Evolutionary conservation across 495 filamentous ascomycete species (phyloP).

Genomic region (Chaetomium fimeti): DNA sequence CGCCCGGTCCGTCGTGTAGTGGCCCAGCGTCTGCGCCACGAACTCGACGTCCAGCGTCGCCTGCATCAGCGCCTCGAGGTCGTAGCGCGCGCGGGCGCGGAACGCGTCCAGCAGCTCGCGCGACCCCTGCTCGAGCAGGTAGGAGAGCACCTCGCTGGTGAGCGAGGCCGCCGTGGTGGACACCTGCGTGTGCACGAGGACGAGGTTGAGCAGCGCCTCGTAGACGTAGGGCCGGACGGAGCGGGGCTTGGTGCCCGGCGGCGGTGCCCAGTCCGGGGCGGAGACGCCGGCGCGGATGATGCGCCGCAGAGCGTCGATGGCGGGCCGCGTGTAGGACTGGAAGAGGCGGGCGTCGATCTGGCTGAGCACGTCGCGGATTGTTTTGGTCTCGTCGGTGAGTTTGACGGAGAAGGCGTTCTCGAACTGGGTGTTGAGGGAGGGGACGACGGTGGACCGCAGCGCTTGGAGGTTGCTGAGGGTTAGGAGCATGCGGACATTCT

Average conservation of each 20-base stretch:
- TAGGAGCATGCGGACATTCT: constrained; percentile 89
- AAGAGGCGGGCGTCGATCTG: constrained; percentile 90
- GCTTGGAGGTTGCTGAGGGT: constrained; percentile 86
- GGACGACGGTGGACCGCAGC: constrained; percentile 73
- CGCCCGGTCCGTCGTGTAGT: constrained; percentile 82
- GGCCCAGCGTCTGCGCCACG: constrained; percentile 83
- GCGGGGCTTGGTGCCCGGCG: constrained; percentile 57
- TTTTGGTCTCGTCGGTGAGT: constrained; percentile 85
- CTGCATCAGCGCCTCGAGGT: constrained; percentile 84
- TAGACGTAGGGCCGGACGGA: constrained; percentile 88
- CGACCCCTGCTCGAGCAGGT: constrained; percentile 75
- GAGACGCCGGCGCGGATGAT: constrained; percentile 71
- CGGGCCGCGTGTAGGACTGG: constrained; percentile 80
- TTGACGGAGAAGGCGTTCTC: constrained; percentile 87
- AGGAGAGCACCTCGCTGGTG: constrained; percentile 69
- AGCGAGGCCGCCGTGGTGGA: constrained; percentile 73
- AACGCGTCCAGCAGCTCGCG: constrained; percentile 69
- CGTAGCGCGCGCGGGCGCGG: constrained; percentile 62
- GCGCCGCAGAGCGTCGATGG: constrained; percentile 57
- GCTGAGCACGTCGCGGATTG: constrained; percentile 79
- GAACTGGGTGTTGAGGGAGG: constrained; percentile 79
- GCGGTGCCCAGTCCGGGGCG: constrained; percentile 67
- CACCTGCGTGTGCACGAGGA: constrained; percentile 88
- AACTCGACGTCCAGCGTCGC: constrained; percentile 97
- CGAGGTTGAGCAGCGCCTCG: constrained; percentile 73